These are phyloP conservation scores for Cicer bijugum DNA, from an alignment of 306 rosid species.

Conservation along the genomic window DNA sequence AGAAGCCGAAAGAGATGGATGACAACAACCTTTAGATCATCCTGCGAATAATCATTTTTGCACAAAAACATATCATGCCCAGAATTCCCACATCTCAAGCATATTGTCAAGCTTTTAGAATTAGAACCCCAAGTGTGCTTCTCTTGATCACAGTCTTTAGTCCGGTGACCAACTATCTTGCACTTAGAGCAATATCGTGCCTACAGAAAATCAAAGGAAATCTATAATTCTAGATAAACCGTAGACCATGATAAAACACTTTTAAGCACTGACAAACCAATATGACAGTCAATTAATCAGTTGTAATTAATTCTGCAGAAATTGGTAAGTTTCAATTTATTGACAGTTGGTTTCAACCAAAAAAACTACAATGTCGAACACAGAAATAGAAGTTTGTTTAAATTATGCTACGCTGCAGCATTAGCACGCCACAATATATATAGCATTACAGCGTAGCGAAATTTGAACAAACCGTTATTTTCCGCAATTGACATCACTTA, in stretches of 20 bases:
- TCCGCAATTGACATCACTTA: neutral
- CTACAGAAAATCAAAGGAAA: conserved; percentile 44
- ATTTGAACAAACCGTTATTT: neutral
- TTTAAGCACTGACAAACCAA: neutral
- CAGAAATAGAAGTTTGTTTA: neutral
- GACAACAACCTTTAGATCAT: conserved; percentile 77
- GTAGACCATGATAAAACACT: conserved; percentile 4
- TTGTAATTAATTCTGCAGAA: neutral
- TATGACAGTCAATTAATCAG: neutral
- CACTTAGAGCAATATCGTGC: conserved; percentile 76
- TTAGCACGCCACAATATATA: neutral
- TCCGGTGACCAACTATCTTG: conserved; percentile 73
- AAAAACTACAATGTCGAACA: neutral
- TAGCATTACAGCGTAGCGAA: neutral
- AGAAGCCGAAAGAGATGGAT: conserved; percentile 9
- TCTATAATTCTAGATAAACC: neutral
- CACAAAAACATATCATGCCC: conserved; percentile 91
- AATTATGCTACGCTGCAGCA: neutral
- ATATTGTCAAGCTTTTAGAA: conserved; percentile 50
- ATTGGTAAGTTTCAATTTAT: neutral
- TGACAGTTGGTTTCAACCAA: neutral
- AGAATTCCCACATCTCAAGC: conserved; percentile 82
- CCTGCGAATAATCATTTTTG: conserved; percentile 56
- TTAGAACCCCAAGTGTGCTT: conserved; percentile 47
- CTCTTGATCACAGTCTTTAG: conserved; percentile 74